Evolutionary conservation across 2,329 filamentous ascomycete species (phyloP), one percentile per base, ranked within the genome.

Genomic region (Fusarium pseudocircinatum): DNA sequence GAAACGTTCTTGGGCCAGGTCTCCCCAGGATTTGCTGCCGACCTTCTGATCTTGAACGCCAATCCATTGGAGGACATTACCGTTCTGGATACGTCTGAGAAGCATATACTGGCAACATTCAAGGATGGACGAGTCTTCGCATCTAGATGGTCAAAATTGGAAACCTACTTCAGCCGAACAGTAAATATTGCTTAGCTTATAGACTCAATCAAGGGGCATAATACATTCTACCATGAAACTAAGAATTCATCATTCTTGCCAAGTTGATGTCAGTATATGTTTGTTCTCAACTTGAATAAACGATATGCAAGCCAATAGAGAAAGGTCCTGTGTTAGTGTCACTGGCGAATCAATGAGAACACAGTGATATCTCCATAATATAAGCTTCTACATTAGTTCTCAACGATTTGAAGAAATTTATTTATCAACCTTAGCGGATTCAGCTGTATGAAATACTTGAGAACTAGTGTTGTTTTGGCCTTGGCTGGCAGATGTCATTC

Each of bases 41-140:
- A 52, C n/a, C n/a, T 52, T 8, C 10, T 52, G n/a, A 52, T 52
- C n/a, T 24, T 52, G 47, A 52, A 34, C 18, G 47, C 6, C 11
- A 52, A 52, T 34, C 47, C 47, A 24, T 14, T 52, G 16, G 47
- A 52, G 15, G 47, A 52, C 16, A 52, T 52, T 18, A 52, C 47
- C 2, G 32, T 52, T 13, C 47, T 52, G 30, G 47, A 52, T 52
- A 24, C 30, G 18, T 32, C 47, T 4, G 47, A 52, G 32, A 37
- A 52, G 16, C 47, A 52, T 24, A n/a, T 52, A 22, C 6, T 52
- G 15, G 47, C 47, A 20, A 52, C 47, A 14, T 26, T 52, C 11
- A 52, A 52, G 12, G 32, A 52, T 36, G 47, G 47, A 13, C 47
- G 47, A 16, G 47, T 52, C 11, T n/a, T 26, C 5, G 32, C 47